A percentile compares a stretch with the other conserved stretches of the same genome.
phyloP scores from a whole-genome alignment of 352 stramenopile genomes.

The Globisporangium nunn region DNA sequence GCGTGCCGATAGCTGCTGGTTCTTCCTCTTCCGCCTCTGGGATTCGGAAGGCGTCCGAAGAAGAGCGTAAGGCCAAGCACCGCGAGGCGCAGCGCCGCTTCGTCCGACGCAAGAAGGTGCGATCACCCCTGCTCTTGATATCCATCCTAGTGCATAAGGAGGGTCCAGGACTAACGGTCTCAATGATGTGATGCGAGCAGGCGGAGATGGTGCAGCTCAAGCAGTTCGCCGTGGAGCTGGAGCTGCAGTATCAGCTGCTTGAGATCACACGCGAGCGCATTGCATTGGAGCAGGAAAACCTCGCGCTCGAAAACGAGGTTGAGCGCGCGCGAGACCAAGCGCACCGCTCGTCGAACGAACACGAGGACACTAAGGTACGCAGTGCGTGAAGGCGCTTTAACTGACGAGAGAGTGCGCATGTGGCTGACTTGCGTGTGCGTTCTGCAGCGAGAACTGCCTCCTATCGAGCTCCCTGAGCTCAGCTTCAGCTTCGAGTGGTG shows the following conservation, averaged over 20 bases:
- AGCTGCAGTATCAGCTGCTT: conserved; percentile 15
- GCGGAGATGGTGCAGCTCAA: conserved; percentile 18
- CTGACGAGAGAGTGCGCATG: background rate
- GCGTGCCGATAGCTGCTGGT: background rate
- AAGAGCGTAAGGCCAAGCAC: conserved; percentile 47
- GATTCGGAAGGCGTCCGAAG: conserved; percentile 22
- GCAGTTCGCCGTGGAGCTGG: conserved; percentile 15
- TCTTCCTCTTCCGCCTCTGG: background rate
- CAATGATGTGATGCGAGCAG: background rate
- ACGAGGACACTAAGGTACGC: conserved; percentile 1
- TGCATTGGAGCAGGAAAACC: conserved; percentile 7
- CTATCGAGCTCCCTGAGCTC: conserved; percentile 8
- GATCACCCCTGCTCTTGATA: background rate
- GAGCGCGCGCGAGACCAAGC: conserved; percentile 5
- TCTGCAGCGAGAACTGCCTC: conserved; percentile 1
- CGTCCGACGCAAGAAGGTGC: conserved; percentile 47
- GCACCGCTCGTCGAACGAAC: background rate
- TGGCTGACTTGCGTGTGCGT: background rate
- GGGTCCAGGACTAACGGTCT: background rate
- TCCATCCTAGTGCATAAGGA: too few species aligned
- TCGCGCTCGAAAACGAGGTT: conserved; percentile 7
- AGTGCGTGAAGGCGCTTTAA: background rate
- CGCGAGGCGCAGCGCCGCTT: conserved; percentile 42
- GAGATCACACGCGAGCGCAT: conserved; percentile 7
- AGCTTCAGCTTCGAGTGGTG: conserved; percentile 12